Evolutionary conservation across 2,329 filamentous ascomycete genomes (phyloP).

Genomic region (Beauveria medogensis): DNA sequence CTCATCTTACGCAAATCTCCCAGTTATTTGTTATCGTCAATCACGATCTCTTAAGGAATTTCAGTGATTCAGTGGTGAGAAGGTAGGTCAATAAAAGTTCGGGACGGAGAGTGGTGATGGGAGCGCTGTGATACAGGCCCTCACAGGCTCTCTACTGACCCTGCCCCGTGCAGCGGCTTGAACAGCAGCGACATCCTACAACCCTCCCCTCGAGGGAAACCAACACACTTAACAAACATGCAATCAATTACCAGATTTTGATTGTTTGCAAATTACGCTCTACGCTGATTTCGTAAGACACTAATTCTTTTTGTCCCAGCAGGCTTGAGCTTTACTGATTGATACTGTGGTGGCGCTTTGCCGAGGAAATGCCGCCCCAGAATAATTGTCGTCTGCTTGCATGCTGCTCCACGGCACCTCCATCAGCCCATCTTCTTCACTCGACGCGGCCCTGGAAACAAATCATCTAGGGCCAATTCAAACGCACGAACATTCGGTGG

Average conservation of each 20-base stretch:
- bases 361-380: conserved; percentile 10
- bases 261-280: too few species aligned
- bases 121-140: neutral
- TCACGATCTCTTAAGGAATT: too few species aligned
- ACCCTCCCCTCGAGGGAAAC: too few species aligned
- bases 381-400: conserved; percentile 5
- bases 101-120: neutral
- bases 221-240: too few species aligned
- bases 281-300: too few species aligned
- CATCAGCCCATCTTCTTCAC: conserved; percentile 3
- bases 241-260: too few species aligned
- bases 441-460: neutral
- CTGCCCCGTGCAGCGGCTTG: neutral
- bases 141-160: neutral
- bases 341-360: neutral
- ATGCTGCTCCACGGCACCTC: neutral
- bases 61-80: too few species aligned
- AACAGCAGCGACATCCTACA: neutral
- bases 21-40: too few species aligned
- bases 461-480: neutral
- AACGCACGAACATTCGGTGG: neutral
- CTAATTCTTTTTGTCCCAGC: too few species aligned
- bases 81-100: too few species aligned
- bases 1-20: too few species aligned
- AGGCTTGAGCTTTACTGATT: too few species aligned